Evolutionary conservation across 768 basidiomycete species (phyloP).

Genomic region (Rhodosporidiobolus sp.): DNA sequence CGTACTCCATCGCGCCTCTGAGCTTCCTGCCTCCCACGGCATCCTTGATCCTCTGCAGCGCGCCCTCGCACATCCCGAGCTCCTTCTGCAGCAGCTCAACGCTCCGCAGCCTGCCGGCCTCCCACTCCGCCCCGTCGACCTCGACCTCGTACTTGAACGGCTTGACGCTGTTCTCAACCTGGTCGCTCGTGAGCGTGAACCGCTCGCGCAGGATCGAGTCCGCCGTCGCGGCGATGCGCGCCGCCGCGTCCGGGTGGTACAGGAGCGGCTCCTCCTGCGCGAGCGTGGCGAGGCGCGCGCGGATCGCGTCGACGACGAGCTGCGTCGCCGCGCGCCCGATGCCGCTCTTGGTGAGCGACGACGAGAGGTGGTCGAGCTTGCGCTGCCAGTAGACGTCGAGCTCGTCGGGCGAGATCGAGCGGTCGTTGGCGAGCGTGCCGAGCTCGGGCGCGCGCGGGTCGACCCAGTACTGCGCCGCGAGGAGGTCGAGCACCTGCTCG

Average conservation of each 20-base stretch:
- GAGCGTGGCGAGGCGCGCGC: slow-evolving; percentile 74
- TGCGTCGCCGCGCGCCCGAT: slow-evolving; percentile 90
- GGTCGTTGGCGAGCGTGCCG: slow-evolving; percentile 64
- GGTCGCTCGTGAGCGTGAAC: slow-evolving; percentile 90
- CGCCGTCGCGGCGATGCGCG: slow-evolving; percentile 84
- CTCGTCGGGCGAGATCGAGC: slow-evolving; percentile 56
- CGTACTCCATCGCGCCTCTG: slow-evolving; percentile 71
- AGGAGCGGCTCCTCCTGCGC: slow-evolving; percentile 85
- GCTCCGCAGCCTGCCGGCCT: slow-evolving; percentile 69
- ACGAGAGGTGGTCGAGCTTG: slow-evolving; percentile 91
- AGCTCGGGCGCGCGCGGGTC: slow-evolving; percentile 82
- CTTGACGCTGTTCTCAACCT: slow-evolving; percentile 99
- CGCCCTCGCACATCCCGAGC: slow-evolving; percentile 74
- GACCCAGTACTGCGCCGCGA: slow-evolving; percentile 95
- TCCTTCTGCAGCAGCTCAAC: slow-evolving; percentile 81
- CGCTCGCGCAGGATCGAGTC: slow-evolving; percentile 90
- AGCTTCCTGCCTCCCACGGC: slow-evolving; percentile 86
- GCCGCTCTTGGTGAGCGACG: slow-evolving; percentile 89
- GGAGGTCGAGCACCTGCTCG: slow-evolving; percentile 92
- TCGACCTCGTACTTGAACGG: slow-evolving; percentile 99
- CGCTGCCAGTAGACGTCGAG: slow-evolving; percentile 65
- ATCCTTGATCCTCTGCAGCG: slow-evolving; percentile 78
- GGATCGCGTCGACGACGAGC: slow-evolving; percentile 88
- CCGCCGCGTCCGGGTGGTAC: slow-evolving; percentile 81
- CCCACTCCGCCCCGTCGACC: slow-evolving; percentile 90